Conservation (phyloP, 2,329 filamentous ascomycete species). For the Fusarium clavum region DNA sequence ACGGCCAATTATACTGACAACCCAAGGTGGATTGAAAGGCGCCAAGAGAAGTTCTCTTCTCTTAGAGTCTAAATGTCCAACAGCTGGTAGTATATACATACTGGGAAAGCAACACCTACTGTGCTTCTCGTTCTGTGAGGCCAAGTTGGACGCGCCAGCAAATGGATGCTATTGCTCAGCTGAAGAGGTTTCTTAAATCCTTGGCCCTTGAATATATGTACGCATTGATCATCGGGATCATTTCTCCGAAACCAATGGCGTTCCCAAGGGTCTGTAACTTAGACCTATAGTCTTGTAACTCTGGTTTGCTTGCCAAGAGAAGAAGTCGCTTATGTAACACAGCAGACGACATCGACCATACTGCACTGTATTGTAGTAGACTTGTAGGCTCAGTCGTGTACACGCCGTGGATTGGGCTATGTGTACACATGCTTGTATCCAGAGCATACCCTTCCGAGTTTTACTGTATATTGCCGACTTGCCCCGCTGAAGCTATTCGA, state of each 20-base stretch:
- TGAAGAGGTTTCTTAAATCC: background rate
- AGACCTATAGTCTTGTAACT: background rate
- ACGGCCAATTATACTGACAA: slow-evolving; percentile 9
- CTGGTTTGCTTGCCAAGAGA: slow-evolving; percentile 1
- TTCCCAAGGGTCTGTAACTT: slow-evolving; percentile 10
- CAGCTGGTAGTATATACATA: background rate
- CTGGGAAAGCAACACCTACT: background rate
- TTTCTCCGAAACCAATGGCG: slow-evolving; percentile 4
- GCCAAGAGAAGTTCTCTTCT: slow-evolving; percentile 11
- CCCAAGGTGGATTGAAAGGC: background rate
- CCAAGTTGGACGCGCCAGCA: background rate
- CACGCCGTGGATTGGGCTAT: background rate
- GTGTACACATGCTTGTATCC: background rate
- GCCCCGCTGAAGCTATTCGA: background rate
- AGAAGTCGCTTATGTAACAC: background rate
- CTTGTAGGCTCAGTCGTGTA: slow-evolving; percentile 6
- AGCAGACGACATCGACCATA: background rate
- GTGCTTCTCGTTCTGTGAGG: background rate
- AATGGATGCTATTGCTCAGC: background rate
- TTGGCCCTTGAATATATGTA: background rate
- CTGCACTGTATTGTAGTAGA: background rate
- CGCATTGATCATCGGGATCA: background rate
- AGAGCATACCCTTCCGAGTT: background rate
- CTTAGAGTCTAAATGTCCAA: background rate
- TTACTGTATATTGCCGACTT: background rate